Percentiles rank a stretch among this genome's conserved stretches.
These are phyloP conservation scores for Diaporthe helianthi DNA, from an alignment of 2,329 filamentous ascomycete genomes.

Conservation along the genomic window DNA sequence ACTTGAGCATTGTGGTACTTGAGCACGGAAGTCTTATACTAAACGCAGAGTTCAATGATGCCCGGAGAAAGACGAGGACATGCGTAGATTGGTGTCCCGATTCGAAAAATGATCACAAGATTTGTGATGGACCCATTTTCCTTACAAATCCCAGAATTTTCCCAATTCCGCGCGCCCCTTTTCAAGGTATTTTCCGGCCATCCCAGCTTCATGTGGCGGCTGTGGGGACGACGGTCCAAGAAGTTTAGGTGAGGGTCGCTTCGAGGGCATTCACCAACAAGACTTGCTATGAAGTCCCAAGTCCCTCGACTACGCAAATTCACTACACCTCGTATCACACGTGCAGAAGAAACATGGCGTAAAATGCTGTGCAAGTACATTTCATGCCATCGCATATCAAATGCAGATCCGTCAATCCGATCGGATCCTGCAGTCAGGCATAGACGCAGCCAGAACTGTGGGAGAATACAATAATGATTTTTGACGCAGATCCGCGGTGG, in stretches of 20 bases:
- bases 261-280: not conserved
- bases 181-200: conserved; percentile 2
- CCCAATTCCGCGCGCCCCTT: not conserved
- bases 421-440: not conserved
- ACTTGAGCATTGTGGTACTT: no score
- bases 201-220: not conserved
- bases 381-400: not conserved
- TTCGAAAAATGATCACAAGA: not conserved
- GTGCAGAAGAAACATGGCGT: no score
- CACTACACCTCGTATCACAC: no score
- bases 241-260: not conserved
- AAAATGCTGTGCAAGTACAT: not conserved
- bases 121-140: conserved; percentile 16
- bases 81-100: not conserved
- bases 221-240: not conserved
- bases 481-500: not conserved
- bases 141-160: not conserved
- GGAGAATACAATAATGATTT: not conserved
- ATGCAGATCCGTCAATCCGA: not conserved
- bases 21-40: not conserved
- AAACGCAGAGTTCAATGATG: not conserved
- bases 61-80: not conserved
- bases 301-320: not conserved
- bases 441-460: not conserved
- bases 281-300: no score